phyloP scores from a whole-genome alignment of 768 basidiomycete species.

The Phaeotremella skinneri region DNA sequence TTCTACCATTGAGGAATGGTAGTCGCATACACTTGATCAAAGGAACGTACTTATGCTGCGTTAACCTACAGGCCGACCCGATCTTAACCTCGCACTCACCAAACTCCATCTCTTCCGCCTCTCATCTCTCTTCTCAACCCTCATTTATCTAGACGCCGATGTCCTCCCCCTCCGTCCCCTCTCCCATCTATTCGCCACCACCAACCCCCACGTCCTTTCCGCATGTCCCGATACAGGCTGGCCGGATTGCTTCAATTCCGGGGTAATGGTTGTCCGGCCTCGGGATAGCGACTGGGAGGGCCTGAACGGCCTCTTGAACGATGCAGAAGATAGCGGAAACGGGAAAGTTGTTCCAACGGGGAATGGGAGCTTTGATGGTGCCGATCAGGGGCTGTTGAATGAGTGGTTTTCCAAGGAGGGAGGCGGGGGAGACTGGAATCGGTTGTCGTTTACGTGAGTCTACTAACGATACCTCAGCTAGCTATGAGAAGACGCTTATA shows the following conservation, averaged over 20 bases:
- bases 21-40: no score
- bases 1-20: not conserved
- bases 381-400: conserved; percentile 96
- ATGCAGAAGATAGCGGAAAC: conserved; percentile 48
- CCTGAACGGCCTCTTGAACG: conserved; percentile 66
- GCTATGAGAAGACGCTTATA: conserved; percentile 4
- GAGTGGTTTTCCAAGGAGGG: conserved; percentile 61
- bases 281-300: conserved; percentile 76
- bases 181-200: conserved; percentile 81
- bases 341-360: conserved; percentile 19
- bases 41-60: conserved; percentile 3
- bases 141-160: conserved; percentile 55
- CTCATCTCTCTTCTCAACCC: conserved; percentile 41
- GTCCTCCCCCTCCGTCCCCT: conserved; percentile 60
- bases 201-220: conserved; percentile 67
- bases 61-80: conserved; percentile 72
- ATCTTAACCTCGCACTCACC: conserved; percentile 88
- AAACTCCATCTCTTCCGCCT: conserved; percentile 96
- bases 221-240: conserved; percentile 97
- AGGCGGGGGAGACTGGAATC: conserved; percentile 83
- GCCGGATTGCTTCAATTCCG: conserved; percentile 99
- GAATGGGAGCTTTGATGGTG: conserved; percentile 92
- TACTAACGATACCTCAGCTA: not conserved
- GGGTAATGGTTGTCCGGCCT: conserved; percentile 72
- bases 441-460: conserved; percentile 77